Conservation (phyloP, 257 asterid species). For the Cruciata laevipes region DNA sequence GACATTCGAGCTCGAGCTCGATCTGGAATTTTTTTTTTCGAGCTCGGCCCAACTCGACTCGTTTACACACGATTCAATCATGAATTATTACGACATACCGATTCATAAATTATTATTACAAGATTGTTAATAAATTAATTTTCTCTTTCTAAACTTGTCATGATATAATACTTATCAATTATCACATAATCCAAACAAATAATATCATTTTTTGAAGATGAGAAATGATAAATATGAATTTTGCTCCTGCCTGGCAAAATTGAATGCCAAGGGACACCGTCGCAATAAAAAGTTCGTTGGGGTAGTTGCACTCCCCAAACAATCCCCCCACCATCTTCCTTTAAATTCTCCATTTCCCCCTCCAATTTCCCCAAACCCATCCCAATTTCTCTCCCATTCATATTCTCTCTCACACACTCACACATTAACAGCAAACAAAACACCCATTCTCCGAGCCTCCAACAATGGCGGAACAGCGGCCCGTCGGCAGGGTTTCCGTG, state of each 20-base stretch:
- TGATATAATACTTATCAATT: too few relatives aligned
- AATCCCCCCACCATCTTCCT: constrained; percentile 10
- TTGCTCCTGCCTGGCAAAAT: constrained; percentile 29
- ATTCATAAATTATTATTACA: too few relatives aligned
- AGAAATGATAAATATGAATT: neutral
- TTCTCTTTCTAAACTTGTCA: too few relatives aligned
- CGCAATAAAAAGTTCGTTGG: constrained; percentile 57
- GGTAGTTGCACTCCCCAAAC: constrained; percentile 39
- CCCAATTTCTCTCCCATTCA: neutral
- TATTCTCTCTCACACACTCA: neutral
- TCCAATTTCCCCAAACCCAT: constrained; percentile 17
- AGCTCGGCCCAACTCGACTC: too few relatives aligned
- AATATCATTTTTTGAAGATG: too few relatives aligned
- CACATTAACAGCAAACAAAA: neutral
- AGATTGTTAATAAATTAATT: too few relatives aligned
- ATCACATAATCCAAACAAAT: too few relatives aligned
- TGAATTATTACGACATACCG: too few relatives aligned
- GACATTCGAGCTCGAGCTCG: too few relatives aligned
- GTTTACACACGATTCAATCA: too few relatives aligned
- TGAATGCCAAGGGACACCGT: constrained; percentile 31
- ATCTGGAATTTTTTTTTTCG: too few relatives aligned
- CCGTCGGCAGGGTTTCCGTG: constrained; percentile 28
- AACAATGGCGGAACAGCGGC: neutral
- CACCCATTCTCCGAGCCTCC: neutral
- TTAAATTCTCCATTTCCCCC: constrained; percentile 37